Base-by-base conservation (phyloP, 768 basidiomycete genomes). In the Kockovaella imperatae region DNA sequence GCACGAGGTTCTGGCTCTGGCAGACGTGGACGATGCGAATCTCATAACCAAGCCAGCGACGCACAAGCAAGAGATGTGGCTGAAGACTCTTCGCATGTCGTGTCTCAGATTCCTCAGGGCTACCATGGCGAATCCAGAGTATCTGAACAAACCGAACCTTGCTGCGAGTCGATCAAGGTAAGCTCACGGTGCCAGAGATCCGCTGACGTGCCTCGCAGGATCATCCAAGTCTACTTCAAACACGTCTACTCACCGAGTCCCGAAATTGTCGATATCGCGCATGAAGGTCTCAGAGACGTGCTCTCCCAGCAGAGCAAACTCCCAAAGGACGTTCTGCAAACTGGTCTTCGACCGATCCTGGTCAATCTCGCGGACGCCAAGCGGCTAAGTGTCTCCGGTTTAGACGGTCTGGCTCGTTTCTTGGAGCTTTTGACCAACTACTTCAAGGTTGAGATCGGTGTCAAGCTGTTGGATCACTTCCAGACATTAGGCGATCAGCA, bases 401-500 rank as follows among this genome's bases (percentile, higher is more conserved):
- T 72, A 3, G 90, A 99, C 69, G 95, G 95, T 3, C 76, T 99
- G 20, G 93, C 91, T 11, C 83, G 93, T 11, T 78, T 99, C 41
- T 76, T 99, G 41, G 89, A 95, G 69, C 78, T 99, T 5, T 74
- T 99, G 47, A 95, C 90, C 31, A 96, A 96, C 69, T 97, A 99
- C 73, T 99, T 99, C 81, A 97, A 96, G 70, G 93, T 99, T 15
- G 95, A 99, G 74, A 97, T 99, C 51, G 95, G 95, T 0, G 81
- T 87, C 70, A 99, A 99, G 72, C 80, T 99, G 5, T 76, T 99
- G 18, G 95, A 97, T 61, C 95, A 99, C 68, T 96, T 93, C 74
- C 83, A 84, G 35, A 81, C 84, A 30, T 83, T 99, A 18, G 87
- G 93, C 21, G 89, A 93, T 62, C 84, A 87, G 13, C 82, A 83